These are phyloP conservation scores for Mycena galericulata DNA, from an alignment of 768 basidiomycete genomes.

Conservation along the genomic window DNA sequence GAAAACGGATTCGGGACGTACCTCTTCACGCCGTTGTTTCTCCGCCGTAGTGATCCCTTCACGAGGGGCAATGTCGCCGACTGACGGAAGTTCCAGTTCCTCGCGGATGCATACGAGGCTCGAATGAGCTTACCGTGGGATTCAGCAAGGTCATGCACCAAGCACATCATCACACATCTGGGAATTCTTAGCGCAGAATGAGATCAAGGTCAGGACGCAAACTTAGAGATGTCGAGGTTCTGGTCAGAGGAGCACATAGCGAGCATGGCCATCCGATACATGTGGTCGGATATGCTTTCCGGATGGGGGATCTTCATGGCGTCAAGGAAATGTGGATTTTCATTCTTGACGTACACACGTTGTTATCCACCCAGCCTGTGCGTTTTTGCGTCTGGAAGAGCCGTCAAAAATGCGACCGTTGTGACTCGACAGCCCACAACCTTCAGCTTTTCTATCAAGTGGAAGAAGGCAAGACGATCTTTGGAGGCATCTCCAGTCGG, in stretches of 20 bases:
- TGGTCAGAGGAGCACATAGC: slow-evolving; percentile 87
- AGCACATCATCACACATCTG: slow-evolving; percentile 88
- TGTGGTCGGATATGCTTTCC: slow-evolving; percentile 91
- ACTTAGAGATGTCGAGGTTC: slow-evolving; percentile 83
- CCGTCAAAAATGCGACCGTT: not conserved
- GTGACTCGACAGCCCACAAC: slow-evolving; percentile 49
- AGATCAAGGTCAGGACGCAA: slow-evolving; percentile 30
- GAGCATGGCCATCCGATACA: slow-evolving; percentile 97
- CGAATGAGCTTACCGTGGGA: slow-evolving; percentile 73
- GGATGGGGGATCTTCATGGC: slow-evolving; percentile 70
- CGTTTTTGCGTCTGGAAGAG: slow-evolving; percentile 86
- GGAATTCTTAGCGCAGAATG: not conserved
- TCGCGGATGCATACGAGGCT: not conserved
- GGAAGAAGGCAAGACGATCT: slow-evolving; percentile 91
- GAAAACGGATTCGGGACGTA: slow-evolving; percentile 38
- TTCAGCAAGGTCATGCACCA: slow-evolving; percentile 97
- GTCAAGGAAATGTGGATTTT: not conserved
- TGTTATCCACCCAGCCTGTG: slow-evolving; percentile 93
- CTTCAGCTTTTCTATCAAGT: slow-evolving; percentile 90
- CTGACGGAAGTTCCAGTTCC: slow-evolving; percentile 49
- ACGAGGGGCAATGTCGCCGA: slow-evolving; percentile 93
- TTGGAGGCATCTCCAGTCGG: slow-evolving; percentile 62
- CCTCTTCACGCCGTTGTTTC: slow-evolving; percentile 83
- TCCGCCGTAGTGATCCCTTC: slow-evolving; percentile 88
- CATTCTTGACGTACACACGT: slow-evolving; percentile 56